A percentile compares a stretch with the other conserved stretches of the same genome.
Conservation (phyloP, 75 land plant genomes). For the Pinus taeda region DNA sequence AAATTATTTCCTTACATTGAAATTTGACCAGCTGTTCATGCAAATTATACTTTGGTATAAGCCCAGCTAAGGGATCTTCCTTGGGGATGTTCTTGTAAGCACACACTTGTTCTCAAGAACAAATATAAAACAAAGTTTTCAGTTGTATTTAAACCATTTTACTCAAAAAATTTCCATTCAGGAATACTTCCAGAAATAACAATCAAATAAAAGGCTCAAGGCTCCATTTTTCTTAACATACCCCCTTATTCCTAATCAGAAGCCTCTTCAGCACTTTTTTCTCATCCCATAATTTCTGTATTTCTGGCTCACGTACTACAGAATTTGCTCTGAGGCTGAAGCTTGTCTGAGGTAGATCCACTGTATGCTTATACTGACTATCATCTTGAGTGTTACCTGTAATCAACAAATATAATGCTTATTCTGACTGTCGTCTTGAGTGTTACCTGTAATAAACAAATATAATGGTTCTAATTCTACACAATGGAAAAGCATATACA, state of each 20-base stretch:
- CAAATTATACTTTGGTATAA: too few species aligned
- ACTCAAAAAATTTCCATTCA: not conserved
- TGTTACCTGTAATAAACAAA: conserved; percentile 35
- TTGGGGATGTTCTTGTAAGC: not conserved
- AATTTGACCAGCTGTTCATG: too few species aligned
- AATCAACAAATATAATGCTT: conserved; percentile 26
- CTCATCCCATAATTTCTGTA: conserved; percentile 94
- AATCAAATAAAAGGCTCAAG: not conserved
- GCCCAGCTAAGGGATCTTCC: too few species aligned
- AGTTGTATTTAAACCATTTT: not conserved
- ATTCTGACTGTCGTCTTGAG: conserved; percentile 70
- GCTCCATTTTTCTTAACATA: conserved; percentile 15
- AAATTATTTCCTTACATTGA: too few species aligned
- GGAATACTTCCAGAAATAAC: not conserved
- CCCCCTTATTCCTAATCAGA: conserved; percentile 72
- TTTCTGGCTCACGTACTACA: conserved; percentile 87
- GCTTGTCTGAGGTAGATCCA: conserved; percentile 87
- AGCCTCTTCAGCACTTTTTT: conserved; percentile 73
- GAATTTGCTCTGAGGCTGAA: conserved; percentile 94
- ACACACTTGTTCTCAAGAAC: not conserved
- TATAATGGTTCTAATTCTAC: not conserved
- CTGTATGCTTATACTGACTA: conserved; percentile 83
- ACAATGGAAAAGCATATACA: conserved; percentile 5
- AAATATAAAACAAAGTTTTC: not conserved
- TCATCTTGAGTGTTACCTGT: conserved; percentile 62